phyloP scores from a whole-genome alignment of 2,329 filamentous ascomycete genomes.

The Cercospora sp. region DNA sequence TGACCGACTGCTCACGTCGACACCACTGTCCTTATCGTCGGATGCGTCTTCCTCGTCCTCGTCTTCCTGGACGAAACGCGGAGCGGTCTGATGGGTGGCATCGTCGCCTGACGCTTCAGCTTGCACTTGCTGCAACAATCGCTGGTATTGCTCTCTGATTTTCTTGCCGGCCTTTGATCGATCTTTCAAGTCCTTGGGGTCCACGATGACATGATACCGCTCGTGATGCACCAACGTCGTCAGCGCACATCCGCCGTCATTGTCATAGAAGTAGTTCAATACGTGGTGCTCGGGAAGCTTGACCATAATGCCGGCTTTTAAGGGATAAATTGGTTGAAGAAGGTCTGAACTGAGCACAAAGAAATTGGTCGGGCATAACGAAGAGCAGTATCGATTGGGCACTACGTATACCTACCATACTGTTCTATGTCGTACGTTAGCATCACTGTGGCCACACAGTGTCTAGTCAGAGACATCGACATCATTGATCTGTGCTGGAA shows the following conservation, averaged over 20 bases:
- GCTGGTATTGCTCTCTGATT: slow-evolving; percentile 28
- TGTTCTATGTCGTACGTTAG: neutral
- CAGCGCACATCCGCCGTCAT: slow-evolving; percentile 36
- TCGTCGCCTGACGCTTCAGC: slow-evolving; percentile 20
- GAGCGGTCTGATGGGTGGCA: slow-evolving; percentile 17
- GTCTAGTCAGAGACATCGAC: slow-evolving; percentile 22
- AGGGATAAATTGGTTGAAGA: neutral
- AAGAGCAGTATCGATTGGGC: neutral
- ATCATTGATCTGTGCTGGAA: slow-evolving; percentile 19
- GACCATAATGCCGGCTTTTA: slow-evolving; percentile 17
- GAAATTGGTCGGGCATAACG: neutral
- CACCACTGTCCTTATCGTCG: slow-evolving; percentile 33
- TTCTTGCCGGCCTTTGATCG: slow-evolving; percentile 25
- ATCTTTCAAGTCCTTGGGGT: slow-evolving; percentile 29
- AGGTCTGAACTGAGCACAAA: neutral
- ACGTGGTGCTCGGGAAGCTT: slow-evolving; percentile 32
- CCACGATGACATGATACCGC: slow-evolving; percentile 39
- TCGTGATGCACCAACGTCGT: slow-evolving; percentile 36
- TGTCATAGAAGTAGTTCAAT: slow-evolving; percentile 38
- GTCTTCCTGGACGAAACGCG: slow-evolving; percentile 25
- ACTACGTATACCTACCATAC: neutral
- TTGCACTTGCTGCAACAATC: slow-evolving; percentile 30
- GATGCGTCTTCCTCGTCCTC: slow-evolving; percentile 22
- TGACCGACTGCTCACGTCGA: slow-evolving; percentile 27
- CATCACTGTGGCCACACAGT: slow-evolving; percentile 5